Evolutionary conservation across 495 filamentous ascomycete species (phyloP).

Genomic region (Zalerion maritima): DNA sequence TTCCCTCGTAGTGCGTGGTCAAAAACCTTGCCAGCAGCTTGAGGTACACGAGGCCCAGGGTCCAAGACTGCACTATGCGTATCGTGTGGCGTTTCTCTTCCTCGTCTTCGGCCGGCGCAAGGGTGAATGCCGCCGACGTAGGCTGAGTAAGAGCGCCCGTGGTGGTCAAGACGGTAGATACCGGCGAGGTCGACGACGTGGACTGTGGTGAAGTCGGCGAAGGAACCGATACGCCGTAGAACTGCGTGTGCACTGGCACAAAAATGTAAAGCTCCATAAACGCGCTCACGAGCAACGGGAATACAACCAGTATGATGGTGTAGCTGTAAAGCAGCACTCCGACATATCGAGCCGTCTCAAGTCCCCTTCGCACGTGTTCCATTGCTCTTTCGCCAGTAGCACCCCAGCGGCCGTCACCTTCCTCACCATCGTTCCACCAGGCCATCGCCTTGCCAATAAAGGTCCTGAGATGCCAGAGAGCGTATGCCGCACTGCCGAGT

Average conservation of each 20-base stretch:
- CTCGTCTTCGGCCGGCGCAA: conserved; percentile 7
- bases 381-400: conserved; percentile 11
- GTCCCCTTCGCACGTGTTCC: conserved; percentile 16
- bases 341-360: conserved; percentile 21
- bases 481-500: conserved; percentile 49
- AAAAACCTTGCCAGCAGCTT: conserved; percentile 67
- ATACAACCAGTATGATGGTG: conserved; percentile 50
- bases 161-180: background rate
- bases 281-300: conserved; percentile 72
- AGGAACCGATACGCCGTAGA: conserved; percentile 39
- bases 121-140: background rate
- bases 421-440: conserved; percentile 15
- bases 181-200: too few species aligned
- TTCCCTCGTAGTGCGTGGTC: conserved; percentile 42
- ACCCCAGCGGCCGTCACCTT: conserved; percentile 8
- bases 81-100: conserved; percentile 54
- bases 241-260: conserved; percentile 76
- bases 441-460: conserved; percentile 24
- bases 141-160: background rate
- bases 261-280: conserved; percentile 79
- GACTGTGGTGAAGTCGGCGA: conserved; percentile 6
- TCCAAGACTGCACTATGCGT: conserved; percentile 87
- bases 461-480: conserved; percentile 35
- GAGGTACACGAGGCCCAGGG: conserved; percentile 79
- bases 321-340: conserved; percentile 65